Percentiles rank a stretch among this genome's conserved stretches.
phyloP scores from a whole-genome alignment of 2,329 filamentous ascomycete genomes.

The Colletotrichum brevisporum region DNA sequence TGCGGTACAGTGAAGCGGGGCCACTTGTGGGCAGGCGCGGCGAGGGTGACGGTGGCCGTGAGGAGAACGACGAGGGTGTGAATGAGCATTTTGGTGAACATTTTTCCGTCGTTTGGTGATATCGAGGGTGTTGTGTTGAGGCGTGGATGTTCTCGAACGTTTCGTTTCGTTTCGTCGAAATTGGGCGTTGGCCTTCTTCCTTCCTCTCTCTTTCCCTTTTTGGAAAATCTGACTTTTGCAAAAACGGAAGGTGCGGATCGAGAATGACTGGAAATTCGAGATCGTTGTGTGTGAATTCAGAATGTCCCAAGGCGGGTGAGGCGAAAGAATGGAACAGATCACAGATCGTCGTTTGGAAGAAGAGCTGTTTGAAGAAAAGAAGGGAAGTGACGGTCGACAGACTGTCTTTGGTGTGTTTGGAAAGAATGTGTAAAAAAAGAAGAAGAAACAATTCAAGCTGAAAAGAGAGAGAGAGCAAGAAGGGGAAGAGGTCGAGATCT shows the following conservation, averaged over 20 bases:
- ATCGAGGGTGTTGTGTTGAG: slow-evolving; percentile 28
- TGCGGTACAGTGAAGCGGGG: slow-evolving; percentile 56
- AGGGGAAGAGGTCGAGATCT: background rate
- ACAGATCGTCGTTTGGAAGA: slow-evolving; percentile 32
- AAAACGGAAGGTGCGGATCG: background rate
- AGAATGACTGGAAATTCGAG: slow-evolving; percentile 7
- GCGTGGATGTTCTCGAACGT: slow-evolving; percentile 15
- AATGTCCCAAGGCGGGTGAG: background rate
- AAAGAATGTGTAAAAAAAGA: slow-evolving; percentile 37
- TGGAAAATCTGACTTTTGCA: background rate
- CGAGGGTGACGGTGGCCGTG: slow-evolving; percentile 49
- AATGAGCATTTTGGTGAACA: slow-evolving; percentile 50
- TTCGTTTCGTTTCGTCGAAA: slow-evolving; percentile 16
- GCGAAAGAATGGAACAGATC: slow-evolving; percentile 40
- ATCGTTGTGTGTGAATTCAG: background rate
- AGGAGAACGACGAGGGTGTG: slow-evolving; percentile 49
- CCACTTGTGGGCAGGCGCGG: slow-evolving; percentile 48
- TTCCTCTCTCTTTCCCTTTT: background rate
- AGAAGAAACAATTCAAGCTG: slow-evolving; percentile 32
- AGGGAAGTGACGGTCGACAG: slow-evolving; percentile 37
- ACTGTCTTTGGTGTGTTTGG: slow-evolving; percentile 34
- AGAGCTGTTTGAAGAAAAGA: slow-evolving; percentile 20
- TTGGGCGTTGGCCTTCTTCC: background rate
- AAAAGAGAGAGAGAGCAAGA: slow-evolving; percentile 27
- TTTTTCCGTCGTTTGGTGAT: slow-evolving; percentile 41